A percentile compares a stretch with the other conserved stretches of the same genome.
phyloP scores from a whole-genome alignment of 2,329 filamentous ascomycete species.

The Fusarium irregulare region DNA sequence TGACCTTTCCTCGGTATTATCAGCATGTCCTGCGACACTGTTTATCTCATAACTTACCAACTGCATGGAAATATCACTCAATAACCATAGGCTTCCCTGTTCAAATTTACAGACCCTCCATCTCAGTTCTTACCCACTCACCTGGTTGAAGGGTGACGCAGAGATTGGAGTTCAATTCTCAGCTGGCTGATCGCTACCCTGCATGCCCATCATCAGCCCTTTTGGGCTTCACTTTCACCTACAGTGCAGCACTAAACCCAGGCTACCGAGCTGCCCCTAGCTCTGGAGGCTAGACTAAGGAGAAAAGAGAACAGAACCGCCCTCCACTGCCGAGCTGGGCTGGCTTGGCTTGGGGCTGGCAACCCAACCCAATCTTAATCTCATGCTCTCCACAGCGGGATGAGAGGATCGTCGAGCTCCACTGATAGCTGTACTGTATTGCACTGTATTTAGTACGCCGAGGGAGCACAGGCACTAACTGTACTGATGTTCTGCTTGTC shows the following conservation, averaged over 20 bases:
- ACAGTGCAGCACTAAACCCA: not conserved
- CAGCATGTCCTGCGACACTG: not conserved
- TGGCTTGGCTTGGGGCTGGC: not conserved
- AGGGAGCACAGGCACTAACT: not conserved
- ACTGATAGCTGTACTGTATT: not conserved
- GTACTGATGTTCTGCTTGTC: not conserved
- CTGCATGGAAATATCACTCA: not conserved
- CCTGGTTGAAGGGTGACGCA: not conserved
- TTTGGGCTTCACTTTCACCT: constrained; percentile 4
- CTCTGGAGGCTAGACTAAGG: not conserved
- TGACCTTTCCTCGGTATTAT: not conserved
- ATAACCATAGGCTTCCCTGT: not conserved
- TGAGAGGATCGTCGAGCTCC: constrained; percentile 9
- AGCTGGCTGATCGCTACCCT: constrained; percentile 31
- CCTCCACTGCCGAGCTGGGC: constrained; percentile 14
- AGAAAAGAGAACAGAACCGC: not conserved
- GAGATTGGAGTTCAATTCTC: not conserved
- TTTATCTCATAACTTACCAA: not conserved
- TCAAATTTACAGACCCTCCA: not conserved
- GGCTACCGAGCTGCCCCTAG: constrained; percentile 3
- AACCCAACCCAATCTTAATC: constrained; percentile 14
- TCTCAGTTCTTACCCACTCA: constrained; percentile 9
- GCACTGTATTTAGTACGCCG: not conserved
- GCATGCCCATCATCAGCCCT: constrained; percentile 4
- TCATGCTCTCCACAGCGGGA: constrained; percentile 10